Evolutionary conservation across 139 green algal genomes (phyloP).

Genomic region (Picochlorum sp.): DNA sequence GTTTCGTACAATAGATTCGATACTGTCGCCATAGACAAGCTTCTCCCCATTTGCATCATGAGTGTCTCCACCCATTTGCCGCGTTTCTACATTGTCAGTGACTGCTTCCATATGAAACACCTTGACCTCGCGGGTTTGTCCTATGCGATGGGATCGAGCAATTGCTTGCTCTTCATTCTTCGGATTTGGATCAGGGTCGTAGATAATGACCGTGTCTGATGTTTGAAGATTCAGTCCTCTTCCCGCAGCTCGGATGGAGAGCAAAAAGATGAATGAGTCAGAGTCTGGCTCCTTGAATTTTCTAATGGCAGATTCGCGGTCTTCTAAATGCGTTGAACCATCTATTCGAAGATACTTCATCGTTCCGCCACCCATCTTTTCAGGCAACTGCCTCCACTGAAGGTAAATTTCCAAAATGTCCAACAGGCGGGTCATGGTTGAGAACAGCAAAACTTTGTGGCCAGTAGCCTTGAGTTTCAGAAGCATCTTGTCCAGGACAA

Average conservation of each 20-base stretch:
- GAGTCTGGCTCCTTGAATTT: constrained; percentile 78
- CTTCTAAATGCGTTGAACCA: constrained; percentile 60
- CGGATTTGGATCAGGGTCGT: constrained; percentile 96
- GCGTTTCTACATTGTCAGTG: constrained; percentile 33
- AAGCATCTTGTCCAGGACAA: constrained; percentile 80
- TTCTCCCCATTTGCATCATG: no score
- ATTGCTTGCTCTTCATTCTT: constrained; percentile 99
- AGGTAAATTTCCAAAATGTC: constrained; percentile 72
- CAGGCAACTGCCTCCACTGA: constrained; percentile 19
- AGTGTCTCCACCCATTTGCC: not conserved
- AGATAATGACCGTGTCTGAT: constrained; percentile 95
- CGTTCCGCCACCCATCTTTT: constrained; percentile 5
- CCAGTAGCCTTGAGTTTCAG: constrained; percentile 68
- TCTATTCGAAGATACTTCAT: constrained; percentile 80
- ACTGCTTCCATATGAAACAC: constrained; percentile 89
- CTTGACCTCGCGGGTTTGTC: constrained; percentile 85
- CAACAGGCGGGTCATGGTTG: constrained; percentile 74
- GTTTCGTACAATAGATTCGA: constrained; percentile 93
- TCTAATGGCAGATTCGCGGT: constrained; percentile 77
- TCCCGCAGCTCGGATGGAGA: constrained; percentile 87
- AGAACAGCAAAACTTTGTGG: constrained; percentile 78
- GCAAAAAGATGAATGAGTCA: constrained; percentile 73
- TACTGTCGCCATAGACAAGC: constrained; percentile 67
- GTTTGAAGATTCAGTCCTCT: constrained; percentile 91
- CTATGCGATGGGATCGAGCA: constrained; percentile 87